Evolutionary conservation across 352 stramenopile genomes (phyloP), one percentile per base, ranked within the genome.

Genomic region (Globisporangium apiculatum): DNA sequence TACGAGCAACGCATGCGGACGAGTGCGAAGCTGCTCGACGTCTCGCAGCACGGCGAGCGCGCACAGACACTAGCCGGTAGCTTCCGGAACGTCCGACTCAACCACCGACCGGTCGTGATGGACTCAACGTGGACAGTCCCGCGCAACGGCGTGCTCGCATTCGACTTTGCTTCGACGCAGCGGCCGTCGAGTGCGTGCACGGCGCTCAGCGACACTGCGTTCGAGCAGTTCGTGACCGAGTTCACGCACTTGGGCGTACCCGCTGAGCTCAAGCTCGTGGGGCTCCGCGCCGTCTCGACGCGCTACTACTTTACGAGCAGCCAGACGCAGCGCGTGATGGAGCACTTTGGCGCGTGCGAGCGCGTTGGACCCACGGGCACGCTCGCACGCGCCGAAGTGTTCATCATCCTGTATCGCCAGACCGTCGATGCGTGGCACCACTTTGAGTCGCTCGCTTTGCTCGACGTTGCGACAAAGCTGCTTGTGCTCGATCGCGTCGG

Each of bases 261-360:
- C 2, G 67, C 73, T 6, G 79, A 89, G 60, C 75, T 83, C 59
- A 89, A 91, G 45, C 57, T 91, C 42, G 64, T 91, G 14, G 81
- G 81, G 0, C 54, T 91, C 35, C 81, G 81, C 8, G 82, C 73
- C 1, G 83, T 91, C 41, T 91, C 81, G 10, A 85, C 72, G 37
- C 55, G 71, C 24, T 91, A 88, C 54, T 91, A 81, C 53, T 91
- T 89, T 46, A 83, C 80, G 11, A 81, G 75, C 54, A 80, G 71
- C 52, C 81, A 91, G 40, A 51, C 65, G 24, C 81, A 91, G 66
- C 76, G 81, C 8, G 58, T 91, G 46, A 91, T 91, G 81, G 81
- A 91, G 55, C 73, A 89, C 52, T 91, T 89, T 53, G 78, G 76
- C 31, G 86, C 78, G 14, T 91, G 88, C 48, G 81, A 89, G 60